phyloP scores from a whole-genome alignment of 2,329 filamentous ascomycete genomes.

The Parastagonospora avenae region DNA sequence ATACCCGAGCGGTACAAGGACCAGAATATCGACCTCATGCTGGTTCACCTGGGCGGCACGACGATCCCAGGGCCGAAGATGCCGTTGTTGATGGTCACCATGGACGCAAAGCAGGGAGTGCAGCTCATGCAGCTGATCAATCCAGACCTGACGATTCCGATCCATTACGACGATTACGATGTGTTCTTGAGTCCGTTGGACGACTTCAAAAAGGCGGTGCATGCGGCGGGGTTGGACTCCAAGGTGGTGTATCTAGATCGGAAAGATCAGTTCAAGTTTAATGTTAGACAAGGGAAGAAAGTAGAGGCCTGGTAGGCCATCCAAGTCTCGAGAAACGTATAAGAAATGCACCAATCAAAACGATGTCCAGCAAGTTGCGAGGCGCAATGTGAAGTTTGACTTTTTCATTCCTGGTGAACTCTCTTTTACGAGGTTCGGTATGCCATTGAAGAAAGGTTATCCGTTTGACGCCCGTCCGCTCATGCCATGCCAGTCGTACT shows the following conservation, averaged over 20 bases:
- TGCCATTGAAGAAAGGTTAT: constrained; percentile 41
- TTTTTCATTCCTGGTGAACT: constrained; percentile 37
- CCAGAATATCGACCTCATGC: constrained; percentile 67
- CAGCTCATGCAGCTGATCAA: constrained; percentile 64
- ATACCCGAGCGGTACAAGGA: constrained; percentile 62
- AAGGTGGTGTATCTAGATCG: constrained; percentile 67
- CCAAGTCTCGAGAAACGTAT: neutral
- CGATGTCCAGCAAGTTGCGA: neutral
- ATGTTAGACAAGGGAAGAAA: constrained; percentile 44
- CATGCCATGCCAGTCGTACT: constrained; percentile 28
- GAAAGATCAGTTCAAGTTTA: constrained; percentile 62
- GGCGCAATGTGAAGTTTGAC: constrained; percentile 28
- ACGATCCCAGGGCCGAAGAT: constrained; percentile 65
- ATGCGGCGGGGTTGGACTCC: constrained; percentile 56
- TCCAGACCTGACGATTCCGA: constrained; percentile 65
- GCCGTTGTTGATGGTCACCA: constrained; percentile 70
- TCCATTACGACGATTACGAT: constrained; percentile 55
- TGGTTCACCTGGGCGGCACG: constrained; percentile 69
- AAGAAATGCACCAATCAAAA: neutral
- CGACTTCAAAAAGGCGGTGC: constrained; percentile 64
- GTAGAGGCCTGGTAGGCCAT: constrained; percentile 6
- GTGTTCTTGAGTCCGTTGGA: constrained; percentile 64
- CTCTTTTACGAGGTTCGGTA: constrained; percentile 30
- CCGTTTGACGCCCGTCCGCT: constrained; percentile 39
- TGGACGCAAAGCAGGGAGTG: constrained; percentile 68